Evolutionary conservation across 2,329 filamentous ascomycete genomes (phyloP).

Genomic region (Albophoma yamanashiensis): DNA sequence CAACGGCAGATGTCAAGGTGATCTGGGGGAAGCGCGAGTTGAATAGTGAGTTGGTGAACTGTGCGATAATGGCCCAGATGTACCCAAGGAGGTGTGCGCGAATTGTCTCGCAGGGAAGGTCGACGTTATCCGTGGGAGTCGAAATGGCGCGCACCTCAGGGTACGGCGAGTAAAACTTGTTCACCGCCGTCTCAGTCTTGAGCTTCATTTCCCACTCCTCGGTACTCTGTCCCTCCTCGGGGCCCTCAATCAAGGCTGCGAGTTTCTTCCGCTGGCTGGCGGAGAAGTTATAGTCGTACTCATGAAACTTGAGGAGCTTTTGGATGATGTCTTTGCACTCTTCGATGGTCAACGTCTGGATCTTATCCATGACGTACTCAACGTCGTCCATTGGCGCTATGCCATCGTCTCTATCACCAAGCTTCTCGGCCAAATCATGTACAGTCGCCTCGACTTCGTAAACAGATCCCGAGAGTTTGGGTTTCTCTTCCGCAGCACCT

Average conservation of each 20-base stretch:
- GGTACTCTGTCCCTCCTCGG: constrained; percentile 6
- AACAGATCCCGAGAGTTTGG: neutral
- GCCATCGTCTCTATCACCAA: constrained; percentile 8
- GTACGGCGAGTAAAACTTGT: constrained; percentile 13
- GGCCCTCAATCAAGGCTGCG: constrained; percentile 6
- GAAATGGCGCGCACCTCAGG: constrained; percentile 16
- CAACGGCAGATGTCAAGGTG: constrained; percentile 1
- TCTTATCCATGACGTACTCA: constrained; percentile 13
- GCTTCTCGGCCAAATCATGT: constrained; percentile 5
- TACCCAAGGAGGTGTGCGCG: constrained; percentile 16
- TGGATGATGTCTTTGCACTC: constrained; percentile 10
- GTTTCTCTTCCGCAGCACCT: neutral
- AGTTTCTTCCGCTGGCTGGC: constrained; percentile 9
- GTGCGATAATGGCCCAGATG: constrained; percentile 11
- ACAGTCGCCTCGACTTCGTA: constrained; percentile 1
- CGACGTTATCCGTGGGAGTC: constrained; percentile 14
- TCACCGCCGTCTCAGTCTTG: constrained; percentile 9
- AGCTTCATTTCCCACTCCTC: constrained; percentile 8
- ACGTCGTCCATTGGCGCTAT: constrained; percentile 12
- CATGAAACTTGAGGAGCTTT: constrained; percentile 10
- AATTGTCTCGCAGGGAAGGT: constrained; percentile 16
- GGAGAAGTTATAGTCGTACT: constrained; percentile 15
- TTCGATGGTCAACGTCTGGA: constrained; percentile 9
- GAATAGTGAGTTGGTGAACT: constrained; percentile 7
- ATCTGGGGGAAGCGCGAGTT: constrained; percentile 7